Base-by-base conservation (phyloP, 192 early-diverging fungal species). In the Linnemannia schmuckeri region DNA sequence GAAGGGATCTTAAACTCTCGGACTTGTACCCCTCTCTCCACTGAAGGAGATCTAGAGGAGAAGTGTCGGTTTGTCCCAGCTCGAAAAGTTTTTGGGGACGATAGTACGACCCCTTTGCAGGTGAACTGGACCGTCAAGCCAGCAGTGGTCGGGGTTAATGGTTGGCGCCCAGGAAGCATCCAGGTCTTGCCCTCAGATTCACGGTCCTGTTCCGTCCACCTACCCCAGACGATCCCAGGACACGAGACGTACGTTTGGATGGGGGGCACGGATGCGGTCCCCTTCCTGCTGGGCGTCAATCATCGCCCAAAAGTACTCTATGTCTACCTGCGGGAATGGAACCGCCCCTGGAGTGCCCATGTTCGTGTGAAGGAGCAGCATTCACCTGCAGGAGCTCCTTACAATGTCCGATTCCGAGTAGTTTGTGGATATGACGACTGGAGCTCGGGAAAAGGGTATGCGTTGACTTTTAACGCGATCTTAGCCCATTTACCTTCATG, bases 371-470 rank as follows among this genome's bases (percentile, higher is more conserved):
- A 52, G 41, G 78, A 75, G 3, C 3, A 3, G 6, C n/a, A 6
- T 55, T 55, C 54, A 24, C 15, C 54, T 22, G 54, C 3, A 4
- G 54, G 20, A 20, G 5, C 2, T 20, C 54, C 54, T 3, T 55
- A 22, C 20, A 55, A 6, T 55, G 78, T 85, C 7, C 70, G 73
- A 3, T 33, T 85, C 22, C 33, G 63, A 44, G 61, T 85, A 13
- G 41, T 73, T 24, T 85, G 83, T 27, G 74, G 40, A 66, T 85
- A 85, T 40, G 70, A 85, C n/a, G 83, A 85, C 54, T 85, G 83
- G 83, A 57, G 9, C n/a, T 72, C 78, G 1, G 70, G 27, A 3
- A 69, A 69, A 33, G 83, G 83, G 9, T 85, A 80, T 80, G 83
- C 83, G 0, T 61, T 44, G 0, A 57, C 30, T 6, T 85, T 30